These are phyloP conservation scores for Bipolaris gigantea DNA, from an alignment of 2,329 filamentous ascomycete species.

Conservation along the genomic window DNA sequence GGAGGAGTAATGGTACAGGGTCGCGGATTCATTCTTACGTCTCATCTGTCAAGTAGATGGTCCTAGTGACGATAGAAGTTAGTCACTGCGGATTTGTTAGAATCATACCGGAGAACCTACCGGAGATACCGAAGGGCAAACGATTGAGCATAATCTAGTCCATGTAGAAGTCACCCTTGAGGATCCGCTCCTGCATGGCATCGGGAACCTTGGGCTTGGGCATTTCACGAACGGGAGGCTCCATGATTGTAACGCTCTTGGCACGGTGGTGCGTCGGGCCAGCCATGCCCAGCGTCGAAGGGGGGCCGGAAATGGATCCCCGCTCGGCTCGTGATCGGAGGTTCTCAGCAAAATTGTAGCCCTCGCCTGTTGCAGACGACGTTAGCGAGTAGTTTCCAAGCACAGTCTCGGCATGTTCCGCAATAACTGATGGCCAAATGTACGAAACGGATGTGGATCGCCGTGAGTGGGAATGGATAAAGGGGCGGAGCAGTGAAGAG, in stretches of 20 bases:
- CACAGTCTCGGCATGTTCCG: conserved; percentile 35
- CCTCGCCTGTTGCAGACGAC: conserved; percentile 71
- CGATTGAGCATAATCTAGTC: conserved; percentile 58
- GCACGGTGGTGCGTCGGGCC: conserved; percentile 61
- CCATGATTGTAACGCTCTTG: conserved; percentile 68
- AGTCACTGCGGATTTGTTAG: conserved; percentile 4
- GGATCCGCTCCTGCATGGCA: conserved; percentile 92
- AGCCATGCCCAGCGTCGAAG: conserved; percentile 18
- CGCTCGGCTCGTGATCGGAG: conserved; percentile 89
- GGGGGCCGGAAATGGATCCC: conserved; percentile 56
- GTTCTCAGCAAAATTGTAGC: conserved; percentile 97
- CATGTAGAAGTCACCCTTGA: conserved; percentile 99
- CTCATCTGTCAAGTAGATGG: conserved; percentile 12
- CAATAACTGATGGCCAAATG: conserved; percentile 34
- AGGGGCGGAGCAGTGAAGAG: conserved; percentile 27
- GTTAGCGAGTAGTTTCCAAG: conserved; percentile 65
- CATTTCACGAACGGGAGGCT: conserved; percentile 58
- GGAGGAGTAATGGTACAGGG: conserved; percentile 23
- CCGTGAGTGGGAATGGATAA: conserved; percentile 25
- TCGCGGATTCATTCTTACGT: conserved; percentile 15
- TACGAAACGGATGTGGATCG: conserved; percentile 31
- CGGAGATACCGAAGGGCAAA: conserved; percentile 23
- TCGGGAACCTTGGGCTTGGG: conserved; percentile 71
- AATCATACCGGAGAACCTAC: conserved; percentile 20
- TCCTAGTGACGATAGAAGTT: conserved; percentile 4